Conservation (phyloP, 2,329 filamentous ascomycete species). For the Verticillium klebahnii region DNA sequence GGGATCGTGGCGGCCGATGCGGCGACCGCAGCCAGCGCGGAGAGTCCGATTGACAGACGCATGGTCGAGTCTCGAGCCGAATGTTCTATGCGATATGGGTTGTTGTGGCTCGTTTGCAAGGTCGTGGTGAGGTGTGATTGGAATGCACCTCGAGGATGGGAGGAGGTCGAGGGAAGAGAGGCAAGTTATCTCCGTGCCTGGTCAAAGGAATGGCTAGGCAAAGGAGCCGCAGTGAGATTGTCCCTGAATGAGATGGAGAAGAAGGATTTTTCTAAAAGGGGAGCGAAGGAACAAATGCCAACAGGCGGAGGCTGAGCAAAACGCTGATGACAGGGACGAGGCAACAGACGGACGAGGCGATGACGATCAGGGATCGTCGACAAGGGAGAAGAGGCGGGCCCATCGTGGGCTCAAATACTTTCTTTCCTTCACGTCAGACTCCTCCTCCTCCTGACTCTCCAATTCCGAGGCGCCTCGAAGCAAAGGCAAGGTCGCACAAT, state of each 20-base stretch:
- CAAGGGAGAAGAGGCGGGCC: neutral
- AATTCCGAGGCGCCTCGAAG: no score
- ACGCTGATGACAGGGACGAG: neutral
- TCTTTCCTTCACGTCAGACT: neutral
- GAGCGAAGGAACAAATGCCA: neutral
- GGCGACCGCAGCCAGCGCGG: constrained; percentile 4
- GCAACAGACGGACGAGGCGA: neutral
- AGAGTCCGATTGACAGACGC: constrained; percentile 3
- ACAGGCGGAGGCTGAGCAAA: neutral
- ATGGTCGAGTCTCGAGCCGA: neutral
- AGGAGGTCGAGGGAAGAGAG: neutral
- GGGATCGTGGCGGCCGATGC: constrained; percentile 7
- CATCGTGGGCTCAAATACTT: neutral
- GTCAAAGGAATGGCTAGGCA: neutral
- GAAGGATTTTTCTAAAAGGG: neutral
- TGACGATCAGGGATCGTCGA: neutral
- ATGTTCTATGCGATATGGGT: no score
- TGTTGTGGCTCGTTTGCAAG: neutral
- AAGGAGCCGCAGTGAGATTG: neutral
- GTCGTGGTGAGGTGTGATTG: neutral
- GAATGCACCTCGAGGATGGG: neutral
- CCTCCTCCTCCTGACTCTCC: no score
- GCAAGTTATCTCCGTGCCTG: neutral
- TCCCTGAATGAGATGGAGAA: neutral
- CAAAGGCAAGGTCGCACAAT: no score